phyloP scores from a whole-genome alignment of 2,329 filamentous ascomycete species.

The Colletotrichum gigasporum region DNA sequence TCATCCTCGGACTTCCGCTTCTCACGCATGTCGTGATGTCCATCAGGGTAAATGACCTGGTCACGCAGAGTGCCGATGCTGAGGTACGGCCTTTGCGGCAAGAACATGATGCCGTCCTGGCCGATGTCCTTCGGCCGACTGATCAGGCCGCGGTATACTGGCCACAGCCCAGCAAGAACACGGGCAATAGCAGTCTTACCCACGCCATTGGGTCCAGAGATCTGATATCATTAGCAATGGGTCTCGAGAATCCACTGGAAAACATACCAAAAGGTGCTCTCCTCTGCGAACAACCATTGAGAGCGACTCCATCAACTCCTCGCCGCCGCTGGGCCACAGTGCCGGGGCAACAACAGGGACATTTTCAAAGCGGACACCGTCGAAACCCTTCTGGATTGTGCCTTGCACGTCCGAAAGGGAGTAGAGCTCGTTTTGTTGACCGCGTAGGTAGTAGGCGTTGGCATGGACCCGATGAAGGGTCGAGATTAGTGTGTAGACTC shows the following conservation, averaged over 20 bases:
- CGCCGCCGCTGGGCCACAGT: conserved; percentile 88
- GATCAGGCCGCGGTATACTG: conserved; percentile 91
- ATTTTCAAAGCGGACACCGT: conserved; percentile 91
- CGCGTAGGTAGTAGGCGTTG: conserved; percentile 81
- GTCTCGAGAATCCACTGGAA: neutral
- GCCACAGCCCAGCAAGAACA: conserved; percentile 93
- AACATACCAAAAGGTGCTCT: conserved; percentile 80
- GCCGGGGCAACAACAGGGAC: conserved; percentile 92
- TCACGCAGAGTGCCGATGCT: conserved; percentile 92
- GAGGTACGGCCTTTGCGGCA: conserved; percentile 92
- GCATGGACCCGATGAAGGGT: conserved; percentile 95
- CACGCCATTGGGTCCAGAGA: conserved; percentile 93
- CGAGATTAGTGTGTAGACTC: conserved; percentile 94
- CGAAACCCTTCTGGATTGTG: conserved; percentile 93
- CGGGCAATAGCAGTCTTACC: conserved; percentile 91
- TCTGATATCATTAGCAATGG: conserved; percentile 50
- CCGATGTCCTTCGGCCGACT: conserved; percentile 84
- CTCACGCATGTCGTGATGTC: conserved; percentile 91
- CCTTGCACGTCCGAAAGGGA: conserved; percentile 92
- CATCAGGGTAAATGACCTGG: conserved; percentile 97
- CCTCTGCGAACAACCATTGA: conserved; percentile 90
- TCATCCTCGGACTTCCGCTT: conserved; percentile 81
- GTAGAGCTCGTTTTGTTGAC: conserved; percentile 79
- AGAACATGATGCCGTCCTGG: conserved; percentile 96
- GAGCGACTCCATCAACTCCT: conserved; percentile 88